phyloP scores from a whole-genome alignment of 768 basidiomycete species.

The Rhodotorula taiwanensis region DNA sequence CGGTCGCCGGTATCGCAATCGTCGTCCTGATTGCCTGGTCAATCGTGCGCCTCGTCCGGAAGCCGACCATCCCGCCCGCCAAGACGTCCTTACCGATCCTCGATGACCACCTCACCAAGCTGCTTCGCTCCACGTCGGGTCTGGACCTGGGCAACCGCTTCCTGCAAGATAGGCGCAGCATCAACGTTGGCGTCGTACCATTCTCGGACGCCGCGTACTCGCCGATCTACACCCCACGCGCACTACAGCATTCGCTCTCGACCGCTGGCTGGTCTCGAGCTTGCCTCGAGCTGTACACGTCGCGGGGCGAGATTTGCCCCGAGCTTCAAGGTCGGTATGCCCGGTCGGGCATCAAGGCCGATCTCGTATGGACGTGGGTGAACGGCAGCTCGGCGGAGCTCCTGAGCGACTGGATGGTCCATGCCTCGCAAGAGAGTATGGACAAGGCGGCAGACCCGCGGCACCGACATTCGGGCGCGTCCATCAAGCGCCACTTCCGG shows the following conservation, averaged over 20 bases:
- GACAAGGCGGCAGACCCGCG: too few relatives aligned
- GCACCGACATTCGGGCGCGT: background rate
- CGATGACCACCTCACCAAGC: too few relatives aligned
- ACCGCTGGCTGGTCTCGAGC: background rate
- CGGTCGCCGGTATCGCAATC: too few relatives aligned
- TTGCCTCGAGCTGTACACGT: slow-evolving; percentile 13
- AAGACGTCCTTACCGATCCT: too few relatives aligned
- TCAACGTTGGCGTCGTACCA: slow-evolving; percentile 25
- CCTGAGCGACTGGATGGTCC: slow-evolving; percentile 17
- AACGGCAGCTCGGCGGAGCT: slow-evolving; percentile 36
- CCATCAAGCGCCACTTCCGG: slow-evolving; percentile 22
- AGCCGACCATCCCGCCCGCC: too few relatives aligned
- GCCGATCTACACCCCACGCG: background rate
- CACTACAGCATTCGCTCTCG: slow-evolving; percentile 3
- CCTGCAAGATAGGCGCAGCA: background rate
- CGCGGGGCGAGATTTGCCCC: slow-evolving; percentile 22
- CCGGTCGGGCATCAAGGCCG: slow-evolving; percentile 10
- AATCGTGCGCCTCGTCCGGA: too few relatives aligned
- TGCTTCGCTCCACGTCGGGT: too few relatives aligned
- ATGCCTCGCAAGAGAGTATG: background rate
- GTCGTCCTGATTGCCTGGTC: too few relatives aligned
- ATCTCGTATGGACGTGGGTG: slow-evolving; percentile 36
- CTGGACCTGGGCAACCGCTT: background rate
- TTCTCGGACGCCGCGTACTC: background rate
- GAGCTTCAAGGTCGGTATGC: slow-evolving; percentile 5